Evolutionary conservation across 2,329 filamentous ascomycete species (phyloP).

Genomic region (Aureobasidium sp.): DNA sequence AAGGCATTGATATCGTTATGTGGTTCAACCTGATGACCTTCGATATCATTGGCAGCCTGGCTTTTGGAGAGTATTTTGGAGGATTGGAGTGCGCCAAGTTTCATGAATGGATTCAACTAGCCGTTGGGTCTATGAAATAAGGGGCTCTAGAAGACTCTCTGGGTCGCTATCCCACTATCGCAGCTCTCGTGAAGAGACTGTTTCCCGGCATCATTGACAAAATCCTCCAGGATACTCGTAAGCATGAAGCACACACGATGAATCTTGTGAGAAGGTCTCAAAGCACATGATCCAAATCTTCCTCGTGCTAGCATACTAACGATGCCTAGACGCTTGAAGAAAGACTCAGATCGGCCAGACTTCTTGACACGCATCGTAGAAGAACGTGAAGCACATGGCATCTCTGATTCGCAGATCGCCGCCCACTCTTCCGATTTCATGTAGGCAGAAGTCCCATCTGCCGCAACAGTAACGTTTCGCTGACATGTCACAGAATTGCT

Average conservation of each 20-base stretch:
- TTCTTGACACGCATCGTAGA: neutral
- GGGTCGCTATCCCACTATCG: neutral
- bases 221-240: neutral
- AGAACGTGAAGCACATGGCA: neutral
- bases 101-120: neutral
- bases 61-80: neutral
- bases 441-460: neutral
- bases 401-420: neutral
- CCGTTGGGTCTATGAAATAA: neutral
- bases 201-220: neutral
- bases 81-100: neutral
- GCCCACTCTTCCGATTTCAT: neutral
- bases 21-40: neutral
- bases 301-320: neutral
- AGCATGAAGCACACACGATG: neutral
- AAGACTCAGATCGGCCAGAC: neutral
- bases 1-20: neutral
- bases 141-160: neutral
- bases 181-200: neutral
- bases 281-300: neutral
- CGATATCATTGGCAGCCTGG: neutral
- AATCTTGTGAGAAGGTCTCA: neutral
- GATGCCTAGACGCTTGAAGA: neutral
- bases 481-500: neutral
- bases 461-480: too few relatives aligned